Evolutionary conservation across 2,329 filamentous ascomycete species (phyloP), one percentile per base, ranked within the genome.

Genomic region (Sphaerostilbella broomeana): DNA sequence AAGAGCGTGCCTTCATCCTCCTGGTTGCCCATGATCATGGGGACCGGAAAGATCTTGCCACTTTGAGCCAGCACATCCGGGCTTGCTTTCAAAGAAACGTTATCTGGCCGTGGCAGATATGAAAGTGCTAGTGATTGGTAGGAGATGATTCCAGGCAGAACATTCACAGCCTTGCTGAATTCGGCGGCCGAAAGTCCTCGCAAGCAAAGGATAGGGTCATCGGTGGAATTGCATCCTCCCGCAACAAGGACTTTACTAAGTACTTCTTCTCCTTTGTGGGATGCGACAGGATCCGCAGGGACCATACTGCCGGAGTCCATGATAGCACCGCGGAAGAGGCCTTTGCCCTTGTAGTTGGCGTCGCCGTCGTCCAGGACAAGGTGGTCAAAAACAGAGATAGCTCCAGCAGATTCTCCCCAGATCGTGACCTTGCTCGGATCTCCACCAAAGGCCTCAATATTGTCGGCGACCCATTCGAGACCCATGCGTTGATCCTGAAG

Each of bases 401-500:
- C 65, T 1, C 81, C 81, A 0, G 81, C 79, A 2, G 73, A 79
- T 55, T 89, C 79, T 17, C 85, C 85, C 80, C 81, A 87, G 44
- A 90, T 81, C 0, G 84, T 89, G 5, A 89, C 83, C 56, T 83
- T 84, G n/a, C 69, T 67, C 0, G 84, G 80, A 55, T 90, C 84
- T 11, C 86, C 86, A 7, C 86, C 86, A 54, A 92, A 94, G 0
- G 76, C 69, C 1, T 65, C 77, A 42, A 90, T 86, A 49, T 89
- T 86, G 51, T 86, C 81, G 6, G 81, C 77, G 1, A 85, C 73
- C 85, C 85, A 90, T 55, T 88, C 63, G 6, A 90, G 65, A 0
- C 74, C 84, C 46, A 84, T 68, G 20, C 82, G 70, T 51, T 89
- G 84, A 51, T 90, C 85, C 0, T 83, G 67, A 4, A 86, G 69